These are phyloP conservation scores for Neolentinus lepideus DNA, from an alignment of 1,284 basidiomycete species.

Conservation along the genomic window DNA sequence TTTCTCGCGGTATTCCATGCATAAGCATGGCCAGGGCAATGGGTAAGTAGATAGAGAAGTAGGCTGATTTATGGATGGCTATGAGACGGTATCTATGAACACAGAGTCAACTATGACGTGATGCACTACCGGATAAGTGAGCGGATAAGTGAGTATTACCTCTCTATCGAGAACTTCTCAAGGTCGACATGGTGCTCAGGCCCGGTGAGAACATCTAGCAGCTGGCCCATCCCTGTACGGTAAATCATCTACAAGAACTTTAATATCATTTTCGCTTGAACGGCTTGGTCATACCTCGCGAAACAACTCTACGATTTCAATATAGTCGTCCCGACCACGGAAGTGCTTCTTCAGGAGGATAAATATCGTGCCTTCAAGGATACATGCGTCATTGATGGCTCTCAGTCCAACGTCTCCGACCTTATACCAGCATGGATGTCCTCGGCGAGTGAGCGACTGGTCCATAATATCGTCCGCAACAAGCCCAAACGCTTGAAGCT, in stretches of 20 bases:
- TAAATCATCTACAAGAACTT: slow-evolving; percentile 58
- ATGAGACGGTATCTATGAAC: slow-evolving; percentile 78
- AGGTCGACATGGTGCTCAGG: slow-evolving; percentile 88
- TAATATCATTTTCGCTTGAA: neutral
- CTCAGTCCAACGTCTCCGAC: slow-evolving; percentile 74
- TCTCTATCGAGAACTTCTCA: slow-evolving; percentile 76
- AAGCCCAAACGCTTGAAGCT: slow-evolving; percentile 98
- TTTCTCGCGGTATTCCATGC: slow-evolving; percentile 55
- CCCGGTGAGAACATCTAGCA: slow-evolving; percentile 93
- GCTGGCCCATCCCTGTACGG: slow-evolving; percentile 94
- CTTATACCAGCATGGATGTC: slow-evolving; percentile 95
- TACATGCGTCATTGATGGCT: slow-evolving; percentile 97
- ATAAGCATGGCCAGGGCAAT: slow-evolving; percentile 91
- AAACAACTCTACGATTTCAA: slow-evolving; percentile 88
- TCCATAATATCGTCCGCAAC: slow-evolving; percentile 99
- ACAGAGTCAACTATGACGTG: neutral
- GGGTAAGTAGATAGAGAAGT: slow-evolving; percentile 98
- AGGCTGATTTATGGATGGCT: slow-evolving; percentile 98
- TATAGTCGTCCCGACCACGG: slow-evolving; percentile 76
- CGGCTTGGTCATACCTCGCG: slow-evolving; percentile 51
- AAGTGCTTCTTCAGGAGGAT: slow-evolving; percentile 87
- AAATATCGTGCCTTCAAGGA: slow-evolving; percentile 95
- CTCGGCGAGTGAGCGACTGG: slow-evolving; percentile 83
- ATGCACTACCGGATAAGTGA: neutral
- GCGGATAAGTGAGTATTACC: slow-evolving; percentile 37